Evolutionary conservation across 768 basidiomycete genomes (phyloP).

Genomic region (Cantharellus cinnabarinus): DNA sequence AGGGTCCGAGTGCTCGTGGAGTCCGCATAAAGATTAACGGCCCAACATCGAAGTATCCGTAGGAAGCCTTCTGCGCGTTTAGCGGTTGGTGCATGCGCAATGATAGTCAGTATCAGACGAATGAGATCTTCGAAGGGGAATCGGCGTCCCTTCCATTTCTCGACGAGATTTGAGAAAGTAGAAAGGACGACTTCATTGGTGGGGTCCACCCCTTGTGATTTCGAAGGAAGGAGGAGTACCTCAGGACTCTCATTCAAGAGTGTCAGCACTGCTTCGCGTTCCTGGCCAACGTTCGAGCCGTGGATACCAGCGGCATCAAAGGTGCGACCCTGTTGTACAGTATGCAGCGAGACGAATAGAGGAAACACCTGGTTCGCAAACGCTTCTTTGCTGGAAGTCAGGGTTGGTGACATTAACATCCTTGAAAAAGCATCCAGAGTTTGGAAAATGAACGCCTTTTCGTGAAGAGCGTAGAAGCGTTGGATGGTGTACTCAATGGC

Average conservation of each 20-base stretch:
- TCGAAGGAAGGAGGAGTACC: slow-evolving; percentile 25
- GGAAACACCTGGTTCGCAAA: slow-evolving; percentile 35
- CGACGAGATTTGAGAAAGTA: slow-evolving; percentile 24
- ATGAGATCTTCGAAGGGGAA: slow-evolving; percentile 46
- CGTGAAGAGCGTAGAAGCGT: slow-evolving; percentile 55
- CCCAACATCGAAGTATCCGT: slow-evolving; percentile 33
- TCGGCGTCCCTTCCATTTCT: slow-evolving; percentile 30
- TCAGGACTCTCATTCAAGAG: slow-evolving; percentile 56
- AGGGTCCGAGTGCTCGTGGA: slow-evolving; percentile 33
- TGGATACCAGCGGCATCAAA: slow-evolving; percentile 49
- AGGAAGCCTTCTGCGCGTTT: slow-evolving; percentile 52
- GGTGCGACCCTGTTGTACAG: slow-evolving; percentile 19
- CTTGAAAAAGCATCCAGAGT: slow-evolving; percentile 41
- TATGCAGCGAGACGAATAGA: slow-evolving; percentile 37
- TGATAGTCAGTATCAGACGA: slow-evolving; percentile 55
- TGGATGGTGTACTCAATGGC: slow-evolving; percentile 54
- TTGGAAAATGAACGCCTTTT: slow-evolving; percentile 56
- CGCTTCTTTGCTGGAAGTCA: slow-evolving; percentile 23
- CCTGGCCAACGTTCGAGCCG: slow-evolving; percentile 38
- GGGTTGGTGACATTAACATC: slow-evolving; percentile 27
- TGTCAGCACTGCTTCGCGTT: slow-evolving; percentile 49
- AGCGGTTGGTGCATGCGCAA: slow-evolving; percentile 50
- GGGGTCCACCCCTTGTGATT: not conserved
- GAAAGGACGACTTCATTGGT: not conserved
- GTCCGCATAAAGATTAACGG: slow-evolving; percentile 35